Base-by-base conservation (phyloP, 345 rosid genomes). In the Arabis hirsuta region DNA sequence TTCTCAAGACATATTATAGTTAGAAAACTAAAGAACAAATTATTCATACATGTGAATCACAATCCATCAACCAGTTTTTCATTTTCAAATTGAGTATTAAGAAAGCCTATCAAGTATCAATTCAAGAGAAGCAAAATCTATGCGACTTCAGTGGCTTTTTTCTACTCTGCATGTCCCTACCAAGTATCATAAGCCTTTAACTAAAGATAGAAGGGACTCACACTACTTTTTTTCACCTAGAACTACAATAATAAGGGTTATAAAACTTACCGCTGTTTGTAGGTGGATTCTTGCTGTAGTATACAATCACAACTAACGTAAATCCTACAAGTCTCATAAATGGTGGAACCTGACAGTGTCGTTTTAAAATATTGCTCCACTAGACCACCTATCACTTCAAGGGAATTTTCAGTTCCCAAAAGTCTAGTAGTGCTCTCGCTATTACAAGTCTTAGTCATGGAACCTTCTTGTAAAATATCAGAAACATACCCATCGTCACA, bases 221-320 rank as follows among this genome's bases (percentile, higher is more conserved):
- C 34, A 57, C 42, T 43, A 48, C 20, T 51, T 57, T 71, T 55
- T 13, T 76, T 55, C 53, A 63, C 66, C 39, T 62, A 56, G 44
- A 45, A 62, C 61, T 53, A 50, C 43, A 64, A 62, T 51, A 14
- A 38, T 34, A 50, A 42, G 62, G 34, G 56, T 61, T 56, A 53
- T 64, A 73, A 45, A 52, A 51, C 59, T 79, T 76, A 90, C 98
- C 82, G 85, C 78, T 84, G 89, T 60, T 60, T 67, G 72, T 76
- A 79, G 43, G 77, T 77, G 69, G 87, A 81, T 65, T 83, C 90
- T 65, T 84, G 86, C 80, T 82, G 92, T 44, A 88, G 82, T 62
- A 88, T 75, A 43, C 96, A 87, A 74, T 79, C 85, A 82, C 97
- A 93, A 58, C 73, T 60, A 72, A 87, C 56, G 77, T 78, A 86